Conservation (phyloP, 2,329 filamentous ascomycete species). For the Fusarium verticillioides region DNA sequence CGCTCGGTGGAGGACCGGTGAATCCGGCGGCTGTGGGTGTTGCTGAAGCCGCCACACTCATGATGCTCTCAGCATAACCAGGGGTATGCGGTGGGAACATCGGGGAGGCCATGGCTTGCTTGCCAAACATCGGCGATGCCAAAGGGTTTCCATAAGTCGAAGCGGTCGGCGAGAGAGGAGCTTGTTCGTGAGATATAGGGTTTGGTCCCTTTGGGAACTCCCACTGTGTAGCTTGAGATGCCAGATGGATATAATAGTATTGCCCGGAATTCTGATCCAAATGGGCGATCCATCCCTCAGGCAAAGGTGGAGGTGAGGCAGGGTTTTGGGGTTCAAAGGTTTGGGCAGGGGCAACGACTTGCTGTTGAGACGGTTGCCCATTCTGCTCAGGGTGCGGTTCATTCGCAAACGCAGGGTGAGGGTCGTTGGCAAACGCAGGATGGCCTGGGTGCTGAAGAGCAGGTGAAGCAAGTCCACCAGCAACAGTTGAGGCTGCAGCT, state of each 20-base stretch:
- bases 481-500: constrained; percentile 36
- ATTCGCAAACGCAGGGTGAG: constrained; percentile 88
- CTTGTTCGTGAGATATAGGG: constrained; percentile 83
- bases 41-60: constrained; percentile 79
- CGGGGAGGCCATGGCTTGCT: constrained; percentile 74
- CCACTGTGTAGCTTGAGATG: constrained; percentile 97
- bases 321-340: constrained; percentile 64
- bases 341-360: constrained; percentile 58
- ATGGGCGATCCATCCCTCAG: constrained; percentile 98
- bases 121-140: constrained; percentile 73
- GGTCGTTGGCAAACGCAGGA: constrained; percentile 91
- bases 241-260: constrained; percentile 98
- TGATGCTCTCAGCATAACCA: constrained; percentile 85
- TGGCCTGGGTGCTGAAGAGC: constrained; percentile 73
- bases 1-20: constrained; percentile 85
- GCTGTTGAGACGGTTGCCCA: constrained; percentile 57
- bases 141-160: constrained; percentile 81
- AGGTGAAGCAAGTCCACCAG: constrained; percentile 56
- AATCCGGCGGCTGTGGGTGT: constrained; percentile 85
- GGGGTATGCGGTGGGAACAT: constrained; percentile 85
- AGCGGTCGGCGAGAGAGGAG: constrained; percentile 83
- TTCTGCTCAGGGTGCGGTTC: constrained; percentile 70
- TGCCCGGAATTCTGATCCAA: constrained; percentile 95
- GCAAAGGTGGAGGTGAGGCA: constrained; percentile 88
- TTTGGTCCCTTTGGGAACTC: constrained; percentile 97